A percentile compares a stretch with the other conserved stretches of the same genome.
phyloP scores from a whole-genome alignment of 805 yeast species.

The Brettanomyces custersianus region DNA sequence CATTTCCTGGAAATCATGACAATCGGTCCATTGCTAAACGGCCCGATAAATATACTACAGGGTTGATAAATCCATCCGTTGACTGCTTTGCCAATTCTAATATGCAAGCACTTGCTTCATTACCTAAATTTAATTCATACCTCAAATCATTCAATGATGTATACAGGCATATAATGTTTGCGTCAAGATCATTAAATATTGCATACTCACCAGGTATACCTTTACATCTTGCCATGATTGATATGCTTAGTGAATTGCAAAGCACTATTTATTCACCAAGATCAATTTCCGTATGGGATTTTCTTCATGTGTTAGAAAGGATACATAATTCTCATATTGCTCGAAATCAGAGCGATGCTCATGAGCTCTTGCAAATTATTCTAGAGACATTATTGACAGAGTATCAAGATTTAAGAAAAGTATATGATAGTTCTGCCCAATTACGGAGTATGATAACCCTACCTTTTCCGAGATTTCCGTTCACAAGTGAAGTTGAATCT shows the following conservation, averaged over 20 bases:
- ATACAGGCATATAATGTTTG: slow-evolving; percentile 14
- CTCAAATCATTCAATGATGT: slow-evolving; percentile 15
- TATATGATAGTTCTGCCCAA: slow-evolving; percentile 36
- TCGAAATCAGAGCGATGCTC: slow-evolving; percentile 88
- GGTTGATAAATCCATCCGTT: slow-evolving; percentile 70
- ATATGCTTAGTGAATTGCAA: slow-evolving; percentile 47
- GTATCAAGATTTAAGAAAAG: slow-evolving; percentile 24
- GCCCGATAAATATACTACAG: slow-evolving; percentile 71
- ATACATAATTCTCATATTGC: slow-evolving; percentile 70
- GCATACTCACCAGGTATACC: slow-evolving; percentile 32
- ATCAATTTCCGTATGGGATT: slow-evolving; percentile 68
- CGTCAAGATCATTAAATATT: slow-evolving; percentile 16
- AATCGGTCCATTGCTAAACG: slow-evolving; percentile 25
- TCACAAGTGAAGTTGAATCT: slow-evolving; percentile 57
- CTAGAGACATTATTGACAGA: slow-evolving; percentile 74
- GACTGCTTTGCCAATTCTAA: slow-evolving; percentile 93
- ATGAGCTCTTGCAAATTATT: slow-evolving; percentile 76
- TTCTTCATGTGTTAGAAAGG: slow-evolving; percentile 61
- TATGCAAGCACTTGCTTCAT: slow-evolving; percentile 65
- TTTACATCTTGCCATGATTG: slow-evolving; percentile 50
- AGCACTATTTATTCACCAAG: slow-evolving; percentile 45
- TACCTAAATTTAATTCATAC: slow-evolving; percentile 52
- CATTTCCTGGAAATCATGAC: slow-evolving; percentile 7
- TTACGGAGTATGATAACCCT: slow-evolving; percentile 5
- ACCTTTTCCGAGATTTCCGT: slow-evolving; percentile 58